Evolutionary conservation across 148 eudicot species (phyloP), one percentile per base, ranked within the genome.

Genomic region (Heliosperma pusillum): DNA sequence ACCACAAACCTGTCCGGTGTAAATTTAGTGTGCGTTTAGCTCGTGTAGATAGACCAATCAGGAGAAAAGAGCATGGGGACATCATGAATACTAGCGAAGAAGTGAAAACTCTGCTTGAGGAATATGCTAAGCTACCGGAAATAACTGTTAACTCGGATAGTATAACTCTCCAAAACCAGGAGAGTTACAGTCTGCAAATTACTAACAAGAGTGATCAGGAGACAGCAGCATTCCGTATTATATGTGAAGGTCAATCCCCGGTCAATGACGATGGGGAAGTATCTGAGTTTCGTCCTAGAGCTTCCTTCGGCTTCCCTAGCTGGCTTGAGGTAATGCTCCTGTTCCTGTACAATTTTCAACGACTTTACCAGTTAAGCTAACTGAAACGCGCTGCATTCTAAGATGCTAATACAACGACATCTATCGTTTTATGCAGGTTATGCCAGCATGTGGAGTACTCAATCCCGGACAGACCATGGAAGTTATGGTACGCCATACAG

Each of bases 1-100:
- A 95, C 78, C 98, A 95, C 78, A 95, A 95, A 77, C 98, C 98
- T 7, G 97, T 95, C 20, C 84, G 98, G 33, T 92, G 98, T 89
- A 95, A 95, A 82, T 70, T 95, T 36, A 77, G 85, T 66, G 78
- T 90, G 42, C 92, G 86, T 74, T 78, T 90, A 75, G 88, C 98
- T 70, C 91, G 85, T 62, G 93, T 92, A 47, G 97, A 95, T 81
- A 85, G 98, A 86, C 90, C 98, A 64, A 83, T 95, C 33, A 83
- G 98, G 83, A 90, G 98, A 83, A 84, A 84, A 82, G 97, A 89
- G 81, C 81, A 85, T 69, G 98, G 98, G 15, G 90, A 89, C 44
- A 81, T 92, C 10, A 75, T 92, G 75, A 76, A 79, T 30, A 82
- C 74, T 26, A 89, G 86, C 19, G 83, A 90, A 8, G 73, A 81